Conservation (phyloP, 805 yeast species). For the Candida maris region DNA sequence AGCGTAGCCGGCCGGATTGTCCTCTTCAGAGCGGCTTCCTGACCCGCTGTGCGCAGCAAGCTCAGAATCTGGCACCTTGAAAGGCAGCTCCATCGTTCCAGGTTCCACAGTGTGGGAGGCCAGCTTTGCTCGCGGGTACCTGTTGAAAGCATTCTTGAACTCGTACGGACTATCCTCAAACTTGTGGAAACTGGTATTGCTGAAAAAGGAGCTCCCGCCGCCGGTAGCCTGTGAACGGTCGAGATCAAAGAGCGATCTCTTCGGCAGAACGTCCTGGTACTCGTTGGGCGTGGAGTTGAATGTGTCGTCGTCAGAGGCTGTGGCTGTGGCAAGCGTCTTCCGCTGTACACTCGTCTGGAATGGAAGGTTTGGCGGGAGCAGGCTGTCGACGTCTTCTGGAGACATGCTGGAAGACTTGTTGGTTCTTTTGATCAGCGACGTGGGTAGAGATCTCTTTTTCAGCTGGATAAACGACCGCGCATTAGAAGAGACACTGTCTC, state of each 20-base stretch:
- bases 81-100: constrained; percentile 14
- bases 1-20: constrained; percentile 23
- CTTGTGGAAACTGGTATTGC: constrained; percentile 30
- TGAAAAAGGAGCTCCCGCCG: constrained; percentile 33
- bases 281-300: constrained; percentile 20
- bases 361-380: constrained; percentile 20
- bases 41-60: not conserved
- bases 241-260: constrained; percentile 47
- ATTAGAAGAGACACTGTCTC: not conserved
- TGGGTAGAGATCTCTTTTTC: constrained; percentile 46
- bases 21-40: constrained; percentile 10
- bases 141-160: constrained; percentile 44
- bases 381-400: constrained; percentile 34
- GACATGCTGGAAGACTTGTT: constrained; percentile 46
- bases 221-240: constrained; percentile 38
- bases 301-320: constrained; percentile 15
- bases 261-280: constrained; percentile 47
- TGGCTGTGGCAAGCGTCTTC: constrained; percentile 6
- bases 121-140: constrained; percentile 23
- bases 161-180: constrained; percentile 40
- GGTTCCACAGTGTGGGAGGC: constrained; percentile 7
- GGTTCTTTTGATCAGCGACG: constrained; percentile 42
- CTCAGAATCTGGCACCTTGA: constrained; percentile 6
- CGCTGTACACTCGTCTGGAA: constrained; percentile 22
- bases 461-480: constrained; percentile 36